A percentile compares a stretch with the other conserved stretches of the same genome.
Evolutionary conservation across 306 rosid genomes (phyloP).

Genomic region (Cucurbita maxima): DNA sequence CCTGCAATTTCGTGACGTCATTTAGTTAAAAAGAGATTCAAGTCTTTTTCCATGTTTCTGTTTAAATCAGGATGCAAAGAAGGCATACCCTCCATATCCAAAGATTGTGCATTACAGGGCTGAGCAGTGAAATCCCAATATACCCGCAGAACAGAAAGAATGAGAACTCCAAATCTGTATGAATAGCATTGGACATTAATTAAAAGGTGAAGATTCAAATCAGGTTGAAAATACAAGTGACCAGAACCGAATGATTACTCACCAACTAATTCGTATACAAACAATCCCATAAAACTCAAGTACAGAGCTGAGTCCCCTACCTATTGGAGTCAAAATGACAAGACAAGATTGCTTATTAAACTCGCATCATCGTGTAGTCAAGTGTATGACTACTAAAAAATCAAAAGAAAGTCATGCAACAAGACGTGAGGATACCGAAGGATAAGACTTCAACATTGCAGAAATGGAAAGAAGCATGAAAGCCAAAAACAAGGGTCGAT

Average conservation of each 20-base stretch:
- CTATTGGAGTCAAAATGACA: conserved; percentile 23
- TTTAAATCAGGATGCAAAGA: conserved; percentile 12
- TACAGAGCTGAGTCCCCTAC: conserved; percentile 87
- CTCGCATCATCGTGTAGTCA: neutral
- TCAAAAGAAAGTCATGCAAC: neutral
- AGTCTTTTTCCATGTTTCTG: neutral
- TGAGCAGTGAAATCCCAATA: conserved; percentile 77
- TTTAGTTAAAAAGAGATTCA: neutral
- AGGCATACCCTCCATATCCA: conserved; percentile 96
- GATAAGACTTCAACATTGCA: conserved; percentile 82
- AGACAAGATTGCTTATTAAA: neutral
- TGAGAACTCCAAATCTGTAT: conserved; percentile 77
- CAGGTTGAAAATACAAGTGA: neutral
- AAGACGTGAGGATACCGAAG: conserved; percentile 35
- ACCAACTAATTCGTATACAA: conserved; percentile 72
- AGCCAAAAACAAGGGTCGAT: conserved; percentile 84
- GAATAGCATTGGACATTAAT: conserved; percentile 21
- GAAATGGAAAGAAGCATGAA: conserved; percentile 54
- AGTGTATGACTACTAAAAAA: neutral
- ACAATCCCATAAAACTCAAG: conserved; percentile 73
- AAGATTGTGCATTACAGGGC: conserved; percentile 97
- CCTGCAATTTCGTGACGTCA: conserved; percentile 40
- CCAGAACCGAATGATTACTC: conserved; percentile 1
- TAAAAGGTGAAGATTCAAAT: conserved; percentile 13
- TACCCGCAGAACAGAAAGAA: conserved; percentile 80